phyloP scores from a whole-genome alignment of 768 basidiomycete genomes.

The Boletus rubescentipes region DNA sequence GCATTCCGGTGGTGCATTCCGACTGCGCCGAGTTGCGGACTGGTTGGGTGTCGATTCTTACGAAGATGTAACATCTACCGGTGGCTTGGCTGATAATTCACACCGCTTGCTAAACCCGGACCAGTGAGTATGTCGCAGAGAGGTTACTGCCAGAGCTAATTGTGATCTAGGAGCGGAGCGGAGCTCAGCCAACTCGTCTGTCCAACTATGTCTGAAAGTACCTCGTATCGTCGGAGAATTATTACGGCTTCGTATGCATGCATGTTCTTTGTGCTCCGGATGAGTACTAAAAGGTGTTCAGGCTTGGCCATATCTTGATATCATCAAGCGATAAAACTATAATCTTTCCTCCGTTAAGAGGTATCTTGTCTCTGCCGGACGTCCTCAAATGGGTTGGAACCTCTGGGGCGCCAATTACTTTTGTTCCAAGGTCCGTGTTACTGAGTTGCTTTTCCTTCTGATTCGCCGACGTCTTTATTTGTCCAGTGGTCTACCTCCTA shows the following conservation, averaged over 20 bases:
- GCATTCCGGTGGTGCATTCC: conserved; percentile 46
- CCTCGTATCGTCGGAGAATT: conserved; percentile 12
- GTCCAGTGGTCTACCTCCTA: conserved; percentile 39
- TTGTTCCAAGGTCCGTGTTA: conserved; percentile 50
- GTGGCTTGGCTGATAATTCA: conserved; percentile 38
- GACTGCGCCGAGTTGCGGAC: conserved; percentile 61
- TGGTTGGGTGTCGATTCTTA: conserved; percentile 45
- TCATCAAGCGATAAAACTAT: conserved; percentile 34
- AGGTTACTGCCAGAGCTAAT: conserved; percentile 7
- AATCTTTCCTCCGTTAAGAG: conserved; percentile 50
- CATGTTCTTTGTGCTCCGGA: not conserved
- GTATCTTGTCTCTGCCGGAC: conserved; percentile 39
- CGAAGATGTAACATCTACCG: conserved; percentile 37
- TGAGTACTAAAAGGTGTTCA: conserved; percentile 25
- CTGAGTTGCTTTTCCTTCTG: not conserved
- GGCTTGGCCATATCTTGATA: conserved; percentile 63
- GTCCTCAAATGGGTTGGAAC: conserved; percentile 47
- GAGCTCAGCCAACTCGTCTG: conserved; percentile 17
- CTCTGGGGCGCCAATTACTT: conserved; percentile 35
- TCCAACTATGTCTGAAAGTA: not conserved
- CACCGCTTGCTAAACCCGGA: conserved; percentile 34
- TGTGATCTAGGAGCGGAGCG: conserved; percentile 13
- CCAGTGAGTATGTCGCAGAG: conserved; percentile 32
- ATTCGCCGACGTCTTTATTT: not conserved
- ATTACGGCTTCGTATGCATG: conserved; percentile 42